A percentile compares a stretch with the other conserved stretches of the same genome.
phyloP scores from a whole-genome alignment of 1,284 basidiomycete species.

The Cutaneotrichosporon sp. region DNA sequence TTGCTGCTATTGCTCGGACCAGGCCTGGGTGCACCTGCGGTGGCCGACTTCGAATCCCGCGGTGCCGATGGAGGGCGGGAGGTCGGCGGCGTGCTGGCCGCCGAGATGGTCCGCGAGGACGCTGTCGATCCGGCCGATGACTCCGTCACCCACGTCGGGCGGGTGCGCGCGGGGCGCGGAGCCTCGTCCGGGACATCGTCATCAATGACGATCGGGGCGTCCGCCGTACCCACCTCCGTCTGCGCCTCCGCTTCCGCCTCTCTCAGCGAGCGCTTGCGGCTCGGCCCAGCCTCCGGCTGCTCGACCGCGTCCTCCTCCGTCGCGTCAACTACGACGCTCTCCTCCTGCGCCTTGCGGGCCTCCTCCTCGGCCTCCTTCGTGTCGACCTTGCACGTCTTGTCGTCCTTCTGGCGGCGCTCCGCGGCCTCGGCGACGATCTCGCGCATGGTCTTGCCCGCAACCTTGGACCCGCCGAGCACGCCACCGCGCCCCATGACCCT shows the following conservation, averaged over 20 bases:
- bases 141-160: neutral
- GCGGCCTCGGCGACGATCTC: slow-evolving; percentile 82
- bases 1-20: neutral
- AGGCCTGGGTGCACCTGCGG: neutral
- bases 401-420: slow-evolving; percentile 69
- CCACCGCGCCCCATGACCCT: slow-evolving; percentile 62
- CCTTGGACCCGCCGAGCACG: slow-evolving; percentile 43
- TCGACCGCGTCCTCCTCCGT: slow-evolving; percentile 48
- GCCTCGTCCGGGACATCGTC: slow-evolving; percentile 3
- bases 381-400: slow-evolving; percentile 64
- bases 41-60: neutral
- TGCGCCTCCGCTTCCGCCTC: too few relatives aligned
- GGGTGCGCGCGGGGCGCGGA: neutral
- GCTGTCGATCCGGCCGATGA: neutral
- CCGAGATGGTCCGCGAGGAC: neutral
- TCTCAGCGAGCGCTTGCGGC: slow-evolving; percentile 16
- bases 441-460: slow-evolving; percentile 61
- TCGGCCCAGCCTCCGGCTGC: neutral
- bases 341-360: slow-evolving; percentile 66
- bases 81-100: neutral
- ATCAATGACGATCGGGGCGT: slow-evolving; percentile 20
- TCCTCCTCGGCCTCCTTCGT: slow-evolving; percentile 63
- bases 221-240: neutral
- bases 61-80: neutral
- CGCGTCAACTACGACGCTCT: slow-evolving; percentile 65